phyloP scores from a whole-genome alignment of 2,329 filamentous ascomycete genomes.

The Emergomyces orientalis region DNA sequence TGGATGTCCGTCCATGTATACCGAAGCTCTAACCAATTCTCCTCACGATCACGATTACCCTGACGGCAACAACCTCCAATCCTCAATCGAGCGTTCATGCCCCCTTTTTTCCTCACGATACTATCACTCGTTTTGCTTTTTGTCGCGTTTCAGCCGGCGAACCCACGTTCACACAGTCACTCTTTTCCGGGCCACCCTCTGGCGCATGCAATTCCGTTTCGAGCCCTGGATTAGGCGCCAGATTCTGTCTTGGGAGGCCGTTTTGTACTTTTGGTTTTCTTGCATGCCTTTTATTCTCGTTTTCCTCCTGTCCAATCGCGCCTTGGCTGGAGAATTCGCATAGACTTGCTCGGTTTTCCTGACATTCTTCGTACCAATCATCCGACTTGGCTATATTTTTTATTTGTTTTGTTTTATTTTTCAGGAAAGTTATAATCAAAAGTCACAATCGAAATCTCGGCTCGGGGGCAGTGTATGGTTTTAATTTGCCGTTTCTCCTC shows the following conservation, averaged over 20 bases:
- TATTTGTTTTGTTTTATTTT: background rate
- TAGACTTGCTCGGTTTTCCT: background rate
- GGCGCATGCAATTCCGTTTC: background rate
- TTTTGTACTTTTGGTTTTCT: background rate
- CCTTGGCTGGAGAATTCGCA: background rate
- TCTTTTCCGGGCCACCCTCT: background rate
- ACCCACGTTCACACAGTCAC: constrained; percentile 1
- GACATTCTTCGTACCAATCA: constrained; percentile 2
- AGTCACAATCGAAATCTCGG: background rate
- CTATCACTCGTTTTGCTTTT: background rate
- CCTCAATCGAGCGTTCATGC: background rate
- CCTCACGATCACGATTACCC: constrained; percentile 3
- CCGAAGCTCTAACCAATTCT: background rate
- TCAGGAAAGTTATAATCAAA: background rate
- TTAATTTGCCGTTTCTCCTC: constrained; percentile 9
- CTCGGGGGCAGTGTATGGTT: constrained; percentile 7
- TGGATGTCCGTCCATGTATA: background rate
- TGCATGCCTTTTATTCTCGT: background rate
- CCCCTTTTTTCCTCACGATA: background rate
- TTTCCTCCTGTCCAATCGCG: constrained; percentile 1
- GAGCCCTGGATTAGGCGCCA: background rate
- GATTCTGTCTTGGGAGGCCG: constrained; percentile 1
- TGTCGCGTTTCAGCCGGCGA: background rate
- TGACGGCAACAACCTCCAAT: background rate
- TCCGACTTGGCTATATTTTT: background rate